Percentiles rank a stretch among this genome's conserved stretches.
phyloP scores from a whole-genome alignment of 176 grass and related monocot genomes.

The Melocanna baccifera region DNA sequence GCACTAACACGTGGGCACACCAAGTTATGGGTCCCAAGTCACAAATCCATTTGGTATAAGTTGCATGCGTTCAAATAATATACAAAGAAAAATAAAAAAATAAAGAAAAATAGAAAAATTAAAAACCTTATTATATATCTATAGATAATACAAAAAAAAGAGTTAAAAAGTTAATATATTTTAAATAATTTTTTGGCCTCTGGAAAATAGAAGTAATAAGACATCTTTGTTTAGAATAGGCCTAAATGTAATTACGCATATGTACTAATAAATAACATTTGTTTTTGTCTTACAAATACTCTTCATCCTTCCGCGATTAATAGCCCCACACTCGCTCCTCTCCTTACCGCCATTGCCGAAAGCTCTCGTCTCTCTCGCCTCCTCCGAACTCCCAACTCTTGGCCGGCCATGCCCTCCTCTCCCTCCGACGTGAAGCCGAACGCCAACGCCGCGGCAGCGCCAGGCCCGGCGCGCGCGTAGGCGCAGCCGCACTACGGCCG shows the following conservation, averaged over 20 bases:
- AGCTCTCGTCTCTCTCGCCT: neutral
- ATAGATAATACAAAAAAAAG: no score
- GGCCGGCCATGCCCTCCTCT: slow-evolving; percentile 15
- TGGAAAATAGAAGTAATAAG: no score
- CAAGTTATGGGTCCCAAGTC: neutral
- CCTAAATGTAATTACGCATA: no score
- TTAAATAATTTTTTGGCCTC: no score
- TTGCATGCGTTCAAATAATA: no score
- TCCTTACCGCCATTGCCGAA: slow-evolving; percentile 30
- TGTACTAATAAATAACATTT: no score
- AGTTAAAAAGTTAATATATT: no score
- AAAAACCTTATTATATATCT: no score
- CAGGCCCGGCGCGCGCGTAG: slow-evolving; percentile 2
- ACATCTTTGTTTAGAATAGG: no score
- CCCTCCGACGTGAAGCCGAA: neutral
- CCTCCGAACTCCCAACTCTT: neutral
- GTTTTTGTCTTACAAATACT: neutral
- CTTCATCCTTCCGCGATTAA: slow-evolving; percentile 16
- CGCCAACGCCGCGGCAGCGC: neutral
- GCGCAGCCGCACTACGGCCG: slow-evolving; percentile 39
- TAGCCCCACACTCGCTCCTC: slow-evolving; percentile 13
- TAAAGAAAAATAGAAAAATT: no score
- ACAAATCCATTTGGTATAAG: neutral
- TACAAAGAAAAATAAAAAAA: no score
- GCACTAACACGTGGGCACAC: neutral